phyloP scores from a whole-genome alignment of 2,329 filamentous ascomycete species.

The Fusarium sp. region DNA sequence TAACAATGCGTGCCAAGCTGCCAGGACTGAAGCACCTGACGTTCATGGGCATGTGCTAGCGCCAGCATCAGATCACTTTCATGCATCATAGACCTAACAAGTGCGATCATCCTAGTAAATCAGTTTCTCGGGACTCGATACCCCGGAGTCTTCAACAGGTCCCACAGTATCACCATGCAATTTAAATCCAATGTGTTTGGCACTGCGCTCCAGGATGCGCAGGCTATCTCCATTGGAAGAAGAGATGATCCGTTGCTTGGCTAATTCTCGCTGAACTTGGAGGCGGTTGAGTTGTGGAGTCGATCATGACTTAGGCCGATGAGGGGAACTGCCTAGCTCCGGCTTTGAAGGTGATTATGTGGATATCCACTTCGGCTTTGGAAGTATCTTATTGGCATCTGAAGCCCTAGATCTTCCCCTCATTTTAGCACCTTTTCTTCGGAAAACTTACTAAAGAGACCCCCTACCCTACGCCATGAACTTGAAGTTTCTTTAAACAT shows the following conservation, averaged over 20 bases:
- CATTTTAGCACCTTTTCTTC: neutral
- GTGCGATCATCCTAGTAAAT: neutral
- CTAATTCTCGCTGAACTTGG: neutral
- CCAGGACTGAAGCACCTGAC: too few relatives aligned
- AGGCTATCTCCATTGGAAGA: neutral
- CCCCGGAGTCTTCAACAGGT: neutral
- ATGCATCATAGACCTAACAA: too few relatives aligned
- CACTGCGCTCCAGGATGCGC: neutral
- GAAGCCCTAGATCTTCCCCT: rapidly evolving
- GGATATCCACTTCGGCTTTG: neutral
- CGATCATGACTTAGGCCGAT: neutral
- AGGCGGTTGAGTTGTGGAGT: neutral
- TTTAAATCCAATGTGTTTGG: neutral
- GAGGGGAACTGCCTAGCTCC: neutral
- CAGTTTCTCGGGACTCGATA: neutral
- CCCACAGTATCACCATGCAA: neutral
- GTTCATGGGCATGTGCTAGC: too few relatives aligned
- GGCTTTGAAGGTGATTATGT: constrained; percentile 13
- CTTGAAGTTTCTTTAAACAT: too few relatives aligned
- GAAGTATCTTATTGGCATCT: neutral
- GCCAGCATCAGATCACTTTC: too few relatives aligned
- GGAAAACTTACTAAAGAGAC: neutral
- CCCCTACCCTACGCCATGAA: neutral
- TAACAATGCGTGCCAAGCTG: too few relatives aligned
- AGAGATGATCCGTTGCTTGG: neutral